Evolutionary conservation across 139 green algal genomes (phyloP), one percentile per base, ranked within the genome.

Genomic region (Chlamydomonas incerta): DNA sequence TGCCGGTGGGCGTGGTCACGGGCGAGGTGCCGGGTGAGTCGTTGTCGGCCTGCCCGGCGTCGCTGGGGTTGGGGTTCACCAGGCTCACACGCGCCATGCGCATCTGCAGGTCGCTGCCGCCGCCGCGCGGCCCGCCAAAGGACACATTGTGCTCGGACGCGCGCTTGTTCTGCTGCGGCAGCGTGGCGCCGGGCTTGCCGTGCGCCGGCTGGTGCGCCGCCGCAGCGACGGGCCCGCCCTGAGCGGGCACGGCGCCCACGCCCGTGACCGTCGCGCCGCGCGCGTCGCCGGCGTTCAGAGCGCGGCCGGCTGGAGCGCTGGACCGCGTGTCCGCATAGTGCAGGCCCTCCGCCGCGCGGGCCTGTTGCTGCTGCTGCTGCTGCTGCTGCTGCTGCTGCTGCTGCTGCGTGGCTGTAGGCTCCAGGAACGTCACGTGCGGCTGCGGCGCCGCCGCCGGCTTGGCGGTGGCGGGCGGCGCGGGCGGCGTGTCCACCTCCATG

Each of bases 101-200:
- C 77, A 83, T 74, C 10, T 65, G 46, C 46, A 74, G 34, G 28
- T 83, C 77, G 18, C 35, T n/a, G 13, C 33, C 14, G 33, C 29
- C 31, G 28, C 77, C 63, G n/a, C 77, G 77, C 29, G 50, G 63
- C 3, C 17, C 41, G 17, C 63, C 63, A 46, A 74, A 83, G 21
- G 41, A 29, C 8, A 74, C 31, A 29, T 57, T 74, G 47, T 74
- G n/a, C 63, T 83, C 77, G 37, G 77, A 83, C 24, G 63, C 77
- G 5, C 77, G 62, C 77, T 83, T 83, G 63, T 26, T 65, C 29
- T 83, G 77, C 37, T 83, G 60, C 21, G 65, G 46, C 10, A 83
- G 37, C 24, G 77, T 83, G 41, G 77, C n/a, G 11, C 77, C 77
- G 5, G 77, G 41, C 77, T 83, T 83, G 63, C 77, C 77, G 17